A percentile compares a stretch with the other conserved stretches of the same genome.
Conservation (phyloP, 805 yeast species). For the Candida krabiensis region DNA sequence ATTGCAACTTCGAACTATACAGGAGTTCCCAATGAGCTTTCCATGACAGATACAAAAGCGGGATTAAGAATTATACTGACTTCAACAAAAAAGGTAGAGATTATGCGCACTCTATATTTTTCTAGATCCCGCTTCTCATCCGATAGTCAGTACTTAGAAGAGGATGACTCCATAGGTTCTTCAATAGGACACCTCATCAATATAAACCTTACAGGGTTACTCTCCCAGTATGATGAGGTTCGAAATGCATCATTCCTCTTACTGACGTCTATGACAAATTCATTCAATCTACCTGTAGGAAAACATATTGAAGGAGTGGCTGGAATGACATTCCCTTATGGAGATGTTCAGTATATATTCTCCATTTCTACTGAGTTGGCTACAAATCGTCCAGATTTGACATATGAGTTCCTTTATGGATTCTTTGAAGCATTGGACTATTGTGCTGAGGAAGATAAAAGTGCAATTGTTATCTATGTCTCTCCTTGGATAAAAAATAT, state of each 20-base stretch:
- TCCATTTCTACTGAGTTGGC: slow-evolving; percentile 61
- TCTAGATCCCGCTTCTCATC: slow-evolving; percentile 50
- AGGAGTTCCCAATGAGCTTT: slow-evolving; percentile 51
- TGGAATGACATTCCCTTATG: slow-evolving; percentile 67
- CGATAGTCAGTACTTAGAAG: slow-evolving; percentile 24
- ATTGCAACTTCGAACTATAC: slow-evolving; percentile 43
- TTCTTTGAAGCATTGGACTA: slow-evolving; percentile 52
- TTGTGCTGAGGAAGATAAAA: slow-evolving; percentile 34
- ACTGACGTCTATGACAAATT: slow-evolving; percentile 58
- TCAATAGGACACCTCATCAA: slow-evolving; percentile 60
- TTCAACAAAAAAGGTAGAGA: slow-evolving; percentile 56
- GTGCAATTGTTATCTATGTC: slow-evolving; percentile 49
- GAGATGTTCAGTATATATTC: slow-evolving; percentile 60
- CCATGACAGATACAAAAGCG: slow-evolving; percentile 37
- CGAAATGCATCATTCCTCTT: slow-evolving; percentile 64
- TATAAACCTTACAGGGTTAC: slow-evolving; percentile 65
- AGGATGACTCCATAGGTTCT: slow-evolving; percentile 36
- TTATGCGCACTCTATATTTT: slow-evolving; percentile 68
- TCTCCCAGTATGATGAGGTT: slow-evolving; percentile 58
- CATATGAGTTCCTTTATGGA: slow-evolving; percentile 53
- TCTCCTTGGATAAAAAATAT: slow-evolving; percentile 78
- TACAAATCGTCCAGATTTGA: slow-evolving; percentile 51
- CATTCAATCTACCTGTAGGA: slow-evolving; percentile 62
- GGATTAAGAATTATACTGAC: slow-evolving; percentile 41
- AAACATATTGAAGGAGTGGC: slow-evolving; percentile 53